Conservation (phyloP, 495 filamentous ascomycete genomes). For the Penicillium robsamsonii region DNA sequence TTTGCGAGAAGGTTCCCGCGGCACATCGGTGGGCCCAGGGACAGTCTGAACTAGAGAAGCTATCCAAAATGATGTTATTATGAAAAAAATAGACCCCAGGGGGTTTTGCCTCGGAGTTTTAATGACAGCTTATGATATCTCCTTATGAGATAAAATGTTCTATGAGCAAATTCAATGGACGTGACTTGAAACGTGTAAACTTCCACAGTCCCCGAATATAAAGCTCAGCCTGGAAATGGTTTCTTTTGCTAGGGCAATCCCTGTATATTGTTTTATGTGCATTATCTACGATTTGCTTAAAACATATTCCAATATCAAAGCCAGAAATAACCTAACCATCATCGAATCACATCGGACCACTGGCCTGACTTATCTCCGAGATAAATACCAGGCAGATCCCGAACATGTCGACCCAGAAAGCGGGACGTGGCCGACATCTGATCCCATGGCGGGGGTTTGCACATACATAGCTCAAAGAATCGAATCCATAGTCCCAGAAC, state of each 20-base stretch:
- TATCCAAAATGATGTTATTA: background rate
- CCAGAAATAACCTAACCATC: background rate
- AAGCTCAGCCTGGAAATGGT: background rate
- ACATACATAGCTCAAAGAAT: conserved; percentile 5
- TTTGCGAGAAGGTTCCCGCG: conserved; percentile 39
- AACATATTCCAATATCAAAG: background rate
- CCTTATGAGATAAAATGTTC: background rate
- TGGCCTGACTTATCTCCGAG: background rate
- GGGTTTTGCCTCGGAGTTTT: background rate
- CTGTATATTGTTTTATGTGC: background rate
- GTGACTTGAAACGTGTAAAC: background rate
- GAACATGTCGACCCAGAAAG: background rate
- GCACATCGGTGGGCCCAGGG: conserved; percentile 38
- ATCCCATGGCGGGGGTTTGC: background rate
- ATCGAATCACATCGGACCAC: background rate
- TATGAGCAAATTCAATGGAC: background rate
- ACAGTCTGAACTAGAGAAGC: conserved; percentile 36
- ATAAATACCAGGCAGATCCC: background rate
- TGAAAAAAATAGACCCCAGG: background rate
- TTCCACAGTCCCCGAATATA: background rate
- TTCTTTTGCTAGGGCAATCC: background rate
- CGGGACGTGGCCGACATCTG: background rate
- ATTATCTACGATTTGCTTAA: background rate
- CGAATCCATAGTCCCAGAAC: conserved; percentile 6
- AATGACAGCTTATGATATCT: background rate